Percentiles rank a stretch among this genome's conserved stretches.
phyloP scores from a whole-genome alignment of 169 alveolate species.

The Theileria equi region DNA sequence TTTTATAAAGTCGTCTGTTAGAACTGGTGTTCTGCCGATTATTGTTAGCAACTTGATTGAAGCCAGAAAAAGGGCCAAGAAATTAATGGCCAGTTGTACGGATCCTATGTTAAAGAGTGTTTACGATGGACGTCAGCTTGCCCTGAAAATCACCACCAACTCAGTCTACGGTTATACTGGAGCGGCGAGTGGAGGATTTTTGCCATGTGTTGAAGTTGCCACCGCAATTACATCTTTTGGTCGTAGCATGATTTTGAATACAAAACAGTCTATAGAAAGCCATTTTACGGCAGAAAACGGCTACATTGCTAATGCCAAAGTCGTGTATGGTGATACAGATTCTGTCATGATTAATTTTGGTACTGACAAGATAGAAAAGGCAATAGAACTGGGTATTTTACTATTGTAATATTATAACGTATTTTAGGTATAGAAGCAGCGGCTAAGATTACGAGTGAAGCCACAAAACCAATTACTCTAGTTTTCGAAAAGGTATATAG shows the following conservation, averaged over 20 bases:
- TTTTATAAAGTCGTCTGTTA: slow-evolving; percentile 47
- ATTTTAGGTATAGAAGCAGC: slow-evolving; percentile 89
- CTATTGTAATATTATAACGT: background rate
- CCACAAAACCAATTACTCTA: slow-evolving; percentile 90
- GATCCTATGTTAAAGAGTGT: slow-evolving; percentile 92
- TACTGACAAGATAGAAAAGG: slow-evolving; percentile 80
- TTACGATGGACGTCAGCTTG: slow-evolving; percentile 98
- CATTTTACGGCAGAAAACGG: slow-evolving; percentile 86
- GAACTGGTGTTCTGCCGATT: slow-evolving; percentile 94
- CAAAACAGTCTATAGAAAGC: slow-evolving; percentile 72
- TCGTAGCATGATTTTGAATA: slow-evolving; percentile 90
- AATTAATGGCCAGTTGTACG: slow-evolving; percentile 85
- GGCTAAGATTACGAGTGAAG: slow-evolving; percentile 83
- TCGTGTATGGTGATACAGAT: slow-evolving; percentile 98
- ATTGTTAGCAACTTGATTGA: slow-evolving; percentile 94
- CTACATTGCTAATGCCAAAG: slow-evolving; percentile 87
- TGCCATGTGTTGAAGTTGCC: slow-evolving; percentile 95
- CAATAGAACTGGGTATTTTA: slow-evolving; percentile 85
- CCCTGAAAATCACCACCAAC: slow-evolving; percentile 97
- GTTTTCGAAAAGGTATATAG: slow-evolving; percentile 97
- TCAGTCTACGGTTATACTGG: slow-evolving; percentile 99
- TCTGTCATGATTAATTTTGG: slow-evolving; percentile 99
- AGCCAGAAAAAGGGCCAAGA: slow-evolving; percentile 93
- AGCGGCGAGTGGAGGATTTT: slow-evolving; percentile 93
- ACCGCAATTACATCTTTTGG: slow-evolving; percentile 96